A percentile compares a stretch with the other conserved stretches of the same genome.
Evolutionary conservation across 108 stramenopile genomes (phyloP).

Genomic region (Nannochloropsis gaditana): DNA sequence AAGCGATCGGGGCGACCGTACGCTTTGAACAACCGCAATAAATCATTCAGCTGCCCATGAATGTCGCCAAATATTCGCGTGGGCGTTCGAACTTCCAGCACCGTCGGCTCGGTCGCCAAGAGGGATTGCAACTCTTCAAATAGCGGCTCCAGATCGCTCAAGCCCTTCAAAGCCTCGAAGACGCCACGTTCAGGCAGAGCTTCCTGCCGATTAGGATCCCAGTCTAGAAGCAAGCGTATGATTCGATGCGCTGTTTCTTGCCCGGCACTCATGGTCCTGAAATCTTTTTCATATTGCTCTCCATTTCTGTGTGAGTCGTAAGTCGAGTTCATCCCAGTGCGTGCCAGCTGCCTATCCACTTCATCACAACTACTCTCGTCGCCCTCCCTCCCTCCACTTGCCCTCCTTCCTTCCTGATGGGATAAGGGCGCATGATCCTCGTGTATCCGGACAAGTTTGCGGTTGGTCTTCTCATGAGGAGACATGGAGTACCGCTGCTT

Average conservation of each 20-base stretch:
- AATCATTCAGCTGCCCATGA: constrained; percentile 25
- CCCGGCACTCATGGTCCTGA: background rate
- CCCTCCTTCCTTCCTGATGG: background rate
- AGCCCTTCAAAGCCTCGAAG: background rate
- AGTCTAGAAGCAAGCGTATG: background rate
- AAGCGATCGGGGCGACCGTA: background rate
- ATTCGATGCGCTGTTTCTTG: background rate
- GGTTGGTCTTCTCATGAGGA: background rate
- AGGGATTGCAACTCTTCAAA: background rate
- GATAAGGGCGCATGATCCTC: background rate
- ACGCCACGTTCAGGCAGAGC: background rate
- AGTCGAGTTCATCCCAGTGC: background rate
- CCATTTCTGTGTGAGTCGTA: background rate
- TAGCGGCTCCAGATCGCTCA: background rate
- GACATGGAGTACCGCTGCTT: constrained; percentile 11
- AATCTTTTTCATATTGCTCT: background rate
- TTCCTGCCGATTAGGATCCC: background rate
- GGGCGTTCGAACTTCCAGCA: constrained; percentile 9
- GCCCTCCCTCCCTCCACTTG: background rate
- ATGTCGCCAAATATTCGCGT: constrained; percentile 21
- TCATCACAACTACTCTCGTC: background rate
- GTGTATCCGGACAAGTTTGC: background rate
- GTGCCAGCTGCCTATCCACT: background rate
- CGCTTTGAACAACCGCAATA: constrained; percentile 23
- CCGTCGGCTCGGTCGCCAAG: background rate